Evolutionary conservation across 148 eudicot genomes (phyloP).

Genomic region (Hydrangea macrophylla): DNA sequence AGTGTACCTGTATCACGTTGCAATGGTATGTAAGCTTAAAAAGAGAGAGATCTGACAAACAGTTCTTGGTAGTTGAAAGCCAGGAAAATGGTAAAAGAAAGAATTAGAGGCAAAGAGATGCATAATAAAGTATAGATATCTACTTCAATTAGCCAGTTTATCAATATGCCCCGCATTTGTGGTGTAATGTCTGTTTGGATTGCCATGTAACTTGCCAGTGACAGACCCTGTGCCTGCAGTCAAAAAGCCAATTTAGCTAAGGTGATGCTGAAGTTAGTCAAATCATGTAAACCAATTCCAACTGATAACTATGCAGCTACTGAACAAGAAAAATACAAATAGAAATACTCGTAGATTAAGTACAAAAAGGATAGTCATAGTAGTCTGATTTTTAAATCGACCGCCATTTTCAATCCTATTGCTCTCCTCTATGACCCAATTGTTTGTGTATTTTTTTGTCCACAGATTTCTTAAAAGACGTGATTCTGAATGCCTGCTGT

Average conservation of each 20-base stretch:
- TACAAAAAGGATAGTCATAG: neutral
- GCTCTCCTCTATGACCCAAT: no score
- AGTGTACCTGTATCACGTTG: constrained; percentile 59
- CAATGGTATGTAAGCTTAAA: constrained; percentile 10
- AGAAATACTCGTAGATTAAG: neutral
- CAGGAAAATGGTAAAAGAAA: neutral
- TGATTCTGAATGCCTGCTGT: no score
- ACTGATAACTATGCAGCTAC: neutral
- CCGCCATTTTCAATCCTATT: no score
- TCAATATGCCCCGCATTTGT: constrained; percentile 81
- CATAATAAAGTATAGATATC: neutral
- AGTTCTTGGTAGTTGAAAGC: neutral
- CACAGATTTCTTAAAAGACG: no score
- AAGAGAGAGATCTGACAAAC: neutral
- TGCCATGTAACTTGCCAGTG: constrained; percentile 53
- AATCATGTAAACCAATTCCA: neutral
- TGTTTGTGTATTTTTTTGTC: no score
- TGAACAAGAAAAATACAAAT: neutral
- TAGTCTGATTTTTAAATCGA: no score
- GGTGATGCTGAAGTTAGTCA: neutral
- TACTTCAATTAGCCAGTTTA: constrained; percentile 96
- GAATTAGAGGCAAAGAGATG: constrained; percentile 1
- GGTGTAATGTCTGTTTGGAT: constrained; percentile 69
- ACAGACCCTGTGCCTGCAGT: constrained; percentile 56
- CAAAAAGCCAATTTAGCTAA: neutral